Evolutionary conservation across 805 yeast genomes (phyloP).

Genomic region (Ogataea saltuana): DNA sequence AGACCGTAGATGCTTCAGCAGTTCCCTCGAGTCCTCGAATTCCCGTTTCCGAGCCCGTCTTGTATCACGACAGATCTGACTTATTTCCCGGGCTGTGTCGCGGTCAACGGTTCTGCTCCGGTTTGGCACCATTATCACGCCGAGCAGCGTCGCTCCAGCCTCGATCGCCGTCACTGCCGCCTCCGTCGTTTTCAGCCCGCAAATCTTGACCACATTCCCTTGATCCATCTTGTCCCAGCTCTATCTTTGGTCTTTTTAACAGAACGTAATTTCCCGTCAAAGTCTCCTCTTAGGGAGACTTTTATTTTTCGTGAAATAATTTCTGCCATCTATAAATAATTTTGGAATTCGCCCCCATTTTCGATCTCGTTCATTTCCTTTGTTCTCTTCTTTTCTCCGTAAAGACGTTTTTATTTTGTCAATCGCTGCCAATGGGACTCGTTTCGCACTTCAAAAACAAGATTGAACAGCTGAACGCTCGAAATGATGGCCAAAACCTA

Average conservation of each 20-base stretch:
- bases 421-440: constrained; percentile 21
- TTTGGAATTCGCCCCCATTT: background rate
- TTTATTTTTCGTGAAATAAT: background rate
- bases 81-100: constrained; percentile 48
- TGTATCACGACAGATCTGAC: constrained; percentile 32
- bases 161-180: constrained; percentile 73
- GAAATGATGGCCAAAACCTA: background rate
- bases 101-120: constrained; percentile 67
- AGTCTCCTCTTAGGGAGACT: too few species aligned
- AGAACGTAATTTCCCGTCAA: too few species aligned
- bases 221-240: too few species aligned
- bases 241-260: too few species aligned
- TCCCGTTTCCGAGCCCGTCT: constrained; percentile 22
- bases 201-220: constrained; percentile 68
- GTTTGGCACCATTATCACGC: constrained; percentile 85
- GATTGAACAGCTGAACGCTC: constrained; percentile 9
- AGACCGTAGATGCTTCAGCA: constrained; percentile 27
- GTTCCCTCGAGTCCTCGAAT: constrained; percentile 27
- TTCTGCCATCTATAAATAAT: background rate
- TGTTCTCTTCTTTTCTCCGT: background rate
- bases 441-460: constrained; percentile 20
- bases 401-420: background rate
- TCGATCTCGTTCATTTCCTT: background rate
- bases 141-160: constrained; percentile 73
- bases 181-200: constrained; percentile 71